Base-by-base conservation (phyloP, 2,329 filamentous ascomycete species). In the Fusarium sp. region DNA sequence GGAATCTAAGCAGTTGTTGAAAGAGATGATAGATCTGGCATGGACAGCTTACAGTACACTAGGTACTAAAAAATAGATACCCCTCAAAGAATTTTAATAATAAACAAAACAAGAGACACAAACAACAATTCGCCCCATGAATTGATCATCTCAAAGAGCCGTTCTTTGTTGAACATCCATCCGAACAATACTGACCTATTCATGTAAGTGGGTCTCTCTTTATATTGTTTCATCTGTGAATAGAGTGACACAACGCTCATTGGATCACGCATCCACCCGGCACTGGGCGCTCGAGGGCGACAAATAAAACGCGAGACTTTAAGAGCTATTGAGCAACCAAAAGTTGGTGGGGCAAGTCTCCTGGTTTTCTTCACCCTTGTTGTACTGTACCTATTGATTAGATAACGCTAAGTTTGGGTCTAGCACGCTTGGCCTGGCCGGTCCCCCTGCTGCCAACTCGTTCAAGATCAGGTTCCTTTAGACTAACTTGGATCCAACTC, bases 1-100 rank as follows among this genome's bases (percentile, higher is more conserved):
- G 81, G 81, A 25, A 72, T 88, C 32, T 88, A 73, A 76, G 25
- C 71, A 76, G 25, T 46, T 56, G 41, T 25, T 55, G 20, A 49
- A 32, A 46, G 40, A 47, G 25, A 46, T 32, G 48, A 57, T 64
- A 61, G 44, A 57, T 56, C 47, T 64, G 54, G 65, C 58, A 60
- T 49, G 65, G 58, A 67, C 48, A 66, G 57, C 69, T 54, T 66
- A 54, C 56, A 69, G 53, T 63, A 52, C 52, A 52, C 61, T 69
- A 37, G 18, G 10, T 37, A 67, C 61, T 57, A 57, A 41, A 45
- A 75, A 61, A 41, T 42, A 76, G 72, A 76, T 76, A 76, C 74
- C 74, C 74, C 60, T 12, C 25, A 58, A 74, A 62, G 53, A 45
- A 42, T 57, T 46, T 57, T 60, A 53, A 56, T 52, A 62, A 62